These are phyloP conservation scores for Rhodotorula sp. DNA, from an alignment of 1,284 basidiomycete species.

Conservation along the genomic window DNA sequence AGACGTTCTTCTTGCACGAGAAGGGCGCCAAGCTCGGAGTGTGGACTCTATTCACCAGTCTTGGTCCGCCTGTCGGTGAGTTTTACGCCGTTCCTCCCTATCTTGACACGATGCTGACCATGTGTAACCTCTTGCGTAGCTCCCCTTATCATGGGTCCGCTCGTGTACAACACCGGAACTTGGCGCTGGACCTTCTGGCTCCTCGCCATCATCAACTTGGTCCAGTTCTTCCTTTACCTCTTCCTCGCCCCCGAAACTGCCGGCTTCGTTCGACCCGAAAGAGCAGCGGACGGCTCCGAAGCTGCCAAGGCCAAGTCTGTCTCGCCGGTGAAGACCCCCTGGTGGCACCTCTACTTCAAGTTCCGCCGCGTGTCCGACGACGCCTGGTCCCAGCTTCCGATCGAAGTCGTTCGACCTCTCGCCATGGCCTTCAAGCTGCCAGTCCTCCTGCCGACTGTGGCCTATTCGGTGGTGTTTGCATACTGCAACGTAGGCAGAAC, in stretches of 20 bases:
- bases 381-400: constrained; percentile 23
- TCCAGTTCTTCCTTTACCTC: constrained; percentile 25
- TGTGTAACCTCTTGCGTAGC: constrained; percentile 15
- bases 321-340: constrained; percentile 6
- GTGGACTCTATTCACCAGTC: constrained; percentile 28
- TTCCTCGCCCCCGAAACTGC: constrained; percentile 33
- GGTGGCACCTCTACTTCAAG: constrained; percentile 25
- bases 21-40: constrained; percentile 24
- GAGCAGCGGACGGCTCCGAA: not conserved
- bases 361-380: constrained; percentile 20
- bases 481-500: constrained; percentile 22
- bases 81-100: not conserved
- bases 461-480: constrained; percentile 27
- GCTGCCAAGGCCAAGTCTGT: not conserved
- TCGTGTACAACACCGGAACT: constrained; percentile 19
- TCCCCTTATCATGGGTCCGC: constrained; percentile 4
- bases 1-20: constrained; percentile 40
- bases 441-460: constrained; percentile 30
- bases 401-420: constrained; percentile 24
- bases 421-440: constrained; percentile 13
- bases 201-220: constrained; percentile 21
- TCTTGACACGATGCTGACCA: not conserved
- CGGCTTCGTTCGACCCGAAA: constrained; percentile 27
- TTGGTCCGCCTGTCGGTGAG: not conserved
- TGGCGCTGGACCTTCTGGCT: constrained; percentile 31